phyloP scores from a whole-genome alignment of 768 basidiomycete species.

The Imleria badia region DNA sequence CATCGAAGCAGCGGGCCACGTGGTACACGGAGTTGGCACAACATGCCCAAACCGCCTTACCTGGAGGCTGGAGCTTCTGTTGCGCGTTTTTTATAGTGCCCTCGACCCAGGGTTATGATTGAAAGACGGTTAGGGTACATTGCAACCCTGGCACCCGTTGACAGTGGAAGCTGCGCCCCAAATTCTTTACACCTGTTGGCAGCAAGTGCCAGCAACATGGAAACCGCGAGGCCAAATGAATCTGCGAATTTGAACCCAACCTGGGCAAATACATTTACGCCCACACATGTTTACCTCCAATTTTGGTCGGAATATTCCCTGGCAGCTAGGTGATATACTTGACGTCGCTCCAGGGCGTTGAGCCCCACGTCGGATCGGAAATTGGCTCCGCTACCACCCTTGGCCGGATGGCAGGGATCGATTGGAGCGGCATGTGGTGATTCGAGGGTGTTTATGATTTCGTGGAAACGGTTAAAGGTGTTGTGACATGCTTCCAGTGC shows the following conservation, averaged over 20 bases:
- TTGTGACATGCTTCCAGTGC: not conserved
- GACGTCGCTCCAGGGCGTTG: not conserved
- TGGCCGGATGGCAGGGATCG: not conserved
- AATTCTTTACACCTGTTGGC: too few species aligned
- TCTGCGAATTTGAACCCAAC: not conserved
- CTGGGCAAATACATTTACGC: conserved; percentile 5
- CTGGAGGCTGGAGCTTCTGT: too few species aligned
- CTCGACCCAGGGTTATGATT: too few species aligned
- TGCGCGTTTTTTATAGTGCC: too few species aligned
- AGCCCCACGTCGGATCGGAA: not conserved
- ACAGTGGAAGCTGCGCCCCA: too few species aligned
- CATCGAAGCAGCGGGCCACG: too few species aligned
- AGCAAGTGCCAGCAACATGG: conserved; percentile 10
- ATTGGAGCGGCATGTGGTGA: not conserved
- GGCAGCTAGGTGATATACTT: not conserved
- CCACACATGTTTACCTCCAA: not conserved
- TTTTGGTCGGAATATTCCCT: not conserved
- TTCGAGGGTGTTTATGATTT: not conserved
- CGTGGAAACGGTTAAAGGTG: conserved; percentile 4
- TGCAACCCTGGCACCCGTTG: too few species aligned
- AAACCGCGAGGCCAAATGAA: conserved; percentile 10
- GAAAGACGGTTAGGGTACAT: too few species aligned
- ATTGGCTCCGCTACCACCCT: not conserved
- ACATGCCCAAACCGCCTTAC: too few species aligned
- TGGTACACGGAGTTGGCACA: too few species aligned